Base-by-base conservation (phyloP, 441 rosid species). In the Gossypium laxum region DNA sequence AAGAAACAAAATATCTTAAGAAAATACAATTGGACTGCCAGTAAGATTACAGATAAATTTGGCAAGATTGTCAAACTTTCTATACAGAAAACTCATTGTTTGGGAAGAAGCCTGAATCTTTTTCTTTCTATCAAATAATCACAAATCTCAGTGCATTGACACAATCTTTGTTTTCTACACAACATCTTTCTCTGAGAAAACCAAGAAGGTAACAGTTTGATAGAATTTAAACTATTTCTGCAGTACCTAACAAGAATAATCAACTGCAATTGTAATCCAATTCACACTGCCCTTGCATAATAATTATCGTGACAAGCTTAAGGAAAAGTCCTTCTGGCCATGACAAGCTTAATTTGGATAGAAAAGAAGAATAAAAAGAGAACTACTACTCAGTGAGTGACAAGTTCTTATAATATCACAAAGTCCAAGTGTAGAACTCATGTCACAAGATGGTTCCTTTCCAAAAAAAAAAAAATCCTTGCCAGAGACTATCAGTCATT, bases 1-100 rank as follows among this genome's bases (percentile, higher is more conserved):
- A 74, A 38, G 67, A 85, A 81, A 78, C 43, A 85, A 55, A 75
- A 72, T 3, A 10, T 55, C 14, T 63, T 26, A 24, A 18, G 30
- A 45, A 52, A 24, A 45, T 51, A 59, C 22, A 19, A 41, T 43
- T 51, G 7, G 26, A 34, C 18, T 63, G 47, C 34, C 28, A 19
- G 62, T 43, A 60, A 69, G 59, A 69, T 5, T 34, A 50, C 5
- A 11, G 3, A 15, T n/a, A 22, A 17, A 54, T 55, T 41, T 55
- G 28, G n/a, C 56, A 55, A 56, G 34, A 11, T 5, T 24, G 57
- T 17, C 41, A 15, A 50, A 18, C 28, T 41, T 63, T 63, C 24
- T 14, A 51, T 17, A 19, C 8, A 7, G n/a, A 69, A 54, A 69
- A 17, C 7, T 7, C 61, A 54, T 66, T 47, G 41, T 38, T 3